Evolutionary conservation across 2,329 filamentous ascomycete species (phyloP).

Genomic region (Colletotrichum simmondsii): DNA sequence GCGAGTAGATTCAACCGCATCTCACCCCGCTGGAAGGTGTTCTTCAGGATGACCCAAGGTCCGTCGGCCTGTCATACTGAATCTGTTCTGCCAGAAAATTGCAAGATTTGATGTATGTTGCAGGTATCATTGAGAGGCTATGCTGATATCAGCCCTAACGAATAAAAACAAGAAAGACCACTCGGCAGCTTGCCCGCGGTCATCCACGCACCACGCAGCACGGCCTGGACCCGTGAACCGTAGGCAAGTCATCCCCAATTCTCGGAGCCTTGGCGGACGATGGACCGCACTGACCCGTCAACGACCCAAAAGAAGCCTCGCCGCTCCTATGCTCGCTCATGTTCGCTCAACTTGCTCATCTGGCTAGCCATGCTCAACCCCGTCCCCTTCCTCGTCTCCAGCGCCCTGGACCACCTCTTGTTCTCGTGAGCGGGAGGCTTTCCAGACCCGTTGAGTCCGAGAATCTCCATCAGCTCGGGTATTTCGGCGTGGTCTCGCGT

Average conservation of each 20-base stretch:
- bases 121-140: constrained; percentile 31
- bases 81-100: background rate
- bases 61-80: background rate
- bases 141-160: constrained; percentile 3
- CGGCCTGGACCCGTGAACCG: background rate
- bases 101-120: background rate
- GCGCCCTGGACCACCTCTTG: constrained; percentile 59
- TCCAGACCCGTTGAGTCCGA: constrained; percentile 64
- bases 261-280: constrained; percentile 3
- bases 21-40: background rate
- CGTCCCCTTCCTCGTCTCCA: constrained; percentile 63
- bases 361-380: constrained; percentile 61
- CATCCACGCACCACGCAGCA: background rate
- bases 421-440: constrained; percentile 47
- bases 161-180: background rate
- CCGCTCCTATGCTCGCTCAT: constrained; percentile 22
- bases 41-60: background rate
- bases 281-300: constrained; percentile 3
- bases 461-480: constrained; percentile 69
- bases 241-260: background rate
- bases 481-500: constrained; percentile 83
- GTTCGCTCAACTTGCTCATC: constrained; percentile 56
- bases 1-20: background rate
- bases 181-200: background rate
- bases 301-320: constrained; percentile 17